Conservation (phyloP, 345 rosid species). For the Boechera retrofracta region DNA sequence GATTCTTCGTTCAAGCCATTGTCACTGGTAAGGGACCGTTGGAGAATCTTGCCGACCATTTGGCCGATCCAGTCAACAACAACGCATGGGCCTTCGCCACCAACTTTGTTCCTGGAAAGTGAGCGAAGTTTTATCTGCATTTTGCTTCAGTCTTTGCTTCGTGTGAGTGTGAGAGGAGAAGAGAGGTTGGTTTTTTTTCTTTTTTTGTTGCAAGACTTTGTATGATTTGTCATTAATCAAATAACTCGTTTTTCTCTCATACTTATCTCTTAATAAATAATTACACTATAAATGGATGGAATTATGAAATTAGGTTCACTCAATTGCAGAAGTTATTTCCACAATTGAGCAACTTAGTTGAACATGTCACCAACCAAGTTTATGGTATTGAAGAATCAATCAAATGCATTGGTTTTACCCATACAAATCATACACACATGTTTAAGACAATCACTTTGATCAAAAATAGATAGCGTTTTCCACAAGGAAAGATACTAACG, state of each 20-base stretch:
- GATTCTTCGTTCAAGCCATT: constrained; percentile 63
- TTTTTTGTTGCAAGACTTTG: constrained; percentile 21
- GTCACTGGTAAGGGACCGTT: constrained; percentile 59
- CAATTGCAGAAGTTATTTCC: background rate
- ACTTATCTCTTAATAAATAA: background rate
- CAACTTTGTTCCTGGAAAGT: constrained; percentile 62
- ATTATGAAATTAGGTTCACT: background rate
- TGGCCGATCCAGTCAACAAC: constrained; percentile 59
- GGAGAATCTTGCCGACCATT: constrained; percentile 57
- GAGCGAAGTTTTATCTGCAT: constrained; percentile 31
- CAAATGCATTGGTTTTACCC: background rate
- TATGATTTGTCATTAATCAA: constrained; percentile 24
- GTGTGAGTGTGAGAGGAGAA: constrained; percentile 25
- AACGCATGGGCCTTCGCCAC: constrained; percentile 64
- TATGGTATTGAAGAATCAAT: too few relatives aligned
- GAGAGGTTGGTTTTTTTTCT: constrained; percentile 22
- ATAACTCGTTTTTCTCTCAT: constrained; percentile 34
- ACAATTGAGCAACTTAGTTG: background rate
- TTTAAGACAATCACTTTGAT: constrained; percentile 15
- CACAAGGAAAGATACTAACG: background rate
- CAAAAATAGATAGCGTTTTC: constrained; percentile 4
- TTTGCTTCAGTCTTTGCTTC: constrained; percentile 41
- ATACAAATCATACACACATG: background rate
- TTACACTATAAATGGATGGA: background rate
- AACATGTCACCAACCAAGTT: background rate